A percentile compares a stretch with the other conserved stretches of the same genome.
Conservation (phyloP, 352 stramenopile species). For the Aphanomyces astaci region DNA sequence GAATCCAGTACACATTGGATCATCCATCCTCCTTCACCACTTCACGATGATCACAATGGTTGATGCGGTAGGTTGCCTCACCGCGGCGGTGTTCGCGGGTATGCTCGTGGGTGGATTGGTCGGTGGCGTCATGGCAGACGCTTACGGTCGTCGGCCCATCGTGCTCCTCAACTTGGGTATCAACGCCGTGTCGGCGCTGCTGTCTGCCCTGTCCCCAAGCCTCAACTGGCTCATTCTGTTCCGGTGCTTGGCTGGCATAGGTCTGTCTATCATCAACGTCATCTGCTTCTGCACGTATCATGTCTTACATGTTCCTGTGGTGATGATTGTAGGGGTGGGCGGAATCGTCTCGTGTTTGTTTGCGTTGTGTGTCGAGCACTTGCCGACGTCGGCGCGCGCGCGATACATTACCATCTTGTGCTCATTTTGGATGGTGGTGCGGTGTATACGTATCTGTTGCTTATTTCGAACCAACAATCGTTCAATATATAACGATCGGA, state of each 20-base stretch:
- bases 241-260: conserved; percentile 48
- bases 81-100: conserved; percentile 80
- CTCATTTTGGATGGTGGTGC: conserved; percentile 84
- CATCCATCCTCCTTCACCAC: too few species aligned
- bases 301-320: too few species aligned
- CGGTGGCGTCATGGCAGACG: conserved; percentile 63
- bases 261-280: conserved; percentile 10
- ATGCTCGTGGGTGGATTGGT: conserved; percentile 81
- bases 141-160: conserved; percentile 72
- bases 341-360: conserved; percentile 82
- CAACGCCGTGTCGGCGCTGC: conserved; percentile 63
- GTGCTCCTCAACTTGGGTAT: conserved; percentile 69
- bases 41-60: too few species aligned
- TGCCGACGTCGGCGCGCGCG: conserved; percentile 55
- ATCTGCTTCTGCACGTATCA: too few species aligned
- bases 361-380: conserved; percentile 78
- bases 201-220: conserved; percentile 62
- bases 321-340: conserved; percentile 62
- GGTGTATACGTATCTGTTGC: too few species aligned
- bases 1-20: conserved; percentile 67
- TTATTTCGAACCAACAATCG: too few species aligned
- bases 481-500: too few species aligned
- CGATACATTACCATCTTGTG: conserved; percentile 82
- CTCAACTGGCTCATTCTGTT: conserved; percentile 76
- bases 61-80: conserved; percentile 78